Base-by-base conservation (phyloP, 106 monocot species). In the Dioscorea dumetorum region DNA sequence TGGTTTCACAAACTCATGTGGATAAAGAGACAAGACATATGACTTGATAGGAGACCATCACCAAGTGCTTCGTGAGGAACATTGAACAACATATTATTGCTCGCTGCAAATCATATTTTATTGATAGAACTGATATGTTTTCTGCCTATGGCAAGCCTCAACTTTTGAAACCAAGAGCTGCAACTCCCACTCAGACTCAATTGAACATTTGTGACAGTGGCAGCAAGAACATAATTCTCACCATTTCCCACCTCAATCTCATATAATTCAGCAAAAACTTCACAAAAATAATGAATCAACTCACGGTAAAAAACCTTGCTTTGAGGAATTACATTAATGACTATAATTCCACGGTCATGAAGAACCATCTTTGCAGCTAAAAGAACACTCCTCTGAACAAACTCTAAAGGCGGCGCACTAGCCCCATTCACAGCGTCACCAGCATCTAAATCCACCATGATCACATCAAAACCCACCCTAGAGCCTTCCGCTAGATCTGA, bases 381-480 rank as follows among this genome's bases (percentile, higher is more conserved):
- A 20, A 97, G 67, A 73, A 92, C 68, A 61, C 16, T 60, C 65
- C 33, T 64, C 24, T 50, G 23, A 4, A 79, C 28, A 54, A 97
- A 84, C 72, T 89, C 84, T 41, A 65, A 20, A 8, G 97, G 88
- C 0, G 97, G 91, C 1, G 91, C 91, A 48, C 63, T 70, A 10
- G 77, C 58, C 0, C 82, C 82, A 59, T 21, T 78, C 49, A 24
- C 54, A 50, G 76, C 75, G 67, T 87, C 82, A 16, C 33, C 72
- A 5, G 80, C 78, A 67, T 97, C 91, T 74, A 97, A 74, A 78
- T 97, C 97, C 66, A 97, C 88, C 87, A 97, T 89, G 20, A 92
- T 66, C 4, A 70, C 84, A 77, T 89, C 86, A 34, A 88, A 78
- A 24, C 31, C 58, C 10, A 13, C n/a, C 59, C 59, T 7, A 59